Evolutionary conservation across 139 green algal genomes (phyloP).

Genomic region (Closterium sp.): DNA sequence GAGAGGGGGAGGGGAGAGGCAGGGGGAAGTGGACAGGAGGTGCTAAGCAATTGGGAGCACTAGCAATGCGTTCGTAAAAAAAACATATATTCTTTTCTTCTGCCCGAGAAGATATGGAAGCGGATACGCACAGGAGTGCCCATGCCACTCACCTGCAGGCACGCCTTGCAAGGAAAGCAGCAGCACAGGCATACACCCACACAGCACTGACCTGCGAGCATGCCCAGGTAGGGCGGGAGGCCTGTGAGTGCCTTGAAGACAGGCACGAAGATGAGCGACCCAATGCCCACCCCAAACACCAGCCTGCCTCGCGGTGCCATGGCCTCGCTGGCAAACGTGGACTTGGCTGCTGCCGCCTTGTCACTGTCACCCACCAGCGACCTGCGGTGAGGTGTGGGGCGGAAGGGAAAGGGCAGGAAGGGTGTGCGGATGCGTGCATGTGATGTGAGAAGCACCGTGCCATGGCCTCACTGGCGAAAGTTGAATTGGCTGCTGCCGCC

Average conservation of each 20-base stretch:
- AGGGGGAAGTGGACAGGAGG: too few species aligned
- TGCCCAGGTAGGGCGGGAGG: conserved; percentile 74
- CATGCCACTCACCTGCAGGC: too few species aligned
- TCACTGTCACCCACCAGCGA: background rate
- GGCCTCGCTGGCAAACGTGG: background rate
- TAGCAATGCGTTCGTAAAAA: too few species aligned
- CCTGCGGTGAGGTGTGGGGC: background rate
- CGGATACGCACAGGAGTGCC: too few species aligned
- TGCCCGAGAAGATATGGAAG: too few species aligned
- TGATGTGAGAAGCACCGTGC: too few species aligned
- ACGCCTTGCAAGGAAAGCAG: too few species aligned
- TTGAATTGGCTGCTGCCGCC: background rate
- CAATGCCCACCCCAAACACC: conserved; percentile 64
- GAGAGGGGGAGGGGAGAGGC: too few species aligned
- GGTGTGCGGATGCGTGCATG: background rate
- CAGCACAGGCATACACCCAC: too few species aligned
- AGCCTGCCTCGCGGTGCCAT: conserved; percentile 60
- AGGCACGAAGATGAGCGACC: conserved; percentile 67
- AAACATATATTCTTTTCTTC: too few species aligned
- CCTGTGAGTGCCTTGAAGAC: conserved; percentile 66
- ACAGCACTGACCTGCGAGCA: conserved; percentile 52
- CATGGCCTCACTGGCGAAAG: conserved; percentile 11
- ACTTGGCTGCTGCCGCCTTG: background rate
- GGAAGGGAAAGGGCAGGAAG: background rate
- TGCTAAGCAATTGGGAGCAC: too few species aligned